Evolutionary conservation across 2,329 filamentous ascomycete genomes (phyloP).

Genomic region (Xylariales sp.): DNA sequence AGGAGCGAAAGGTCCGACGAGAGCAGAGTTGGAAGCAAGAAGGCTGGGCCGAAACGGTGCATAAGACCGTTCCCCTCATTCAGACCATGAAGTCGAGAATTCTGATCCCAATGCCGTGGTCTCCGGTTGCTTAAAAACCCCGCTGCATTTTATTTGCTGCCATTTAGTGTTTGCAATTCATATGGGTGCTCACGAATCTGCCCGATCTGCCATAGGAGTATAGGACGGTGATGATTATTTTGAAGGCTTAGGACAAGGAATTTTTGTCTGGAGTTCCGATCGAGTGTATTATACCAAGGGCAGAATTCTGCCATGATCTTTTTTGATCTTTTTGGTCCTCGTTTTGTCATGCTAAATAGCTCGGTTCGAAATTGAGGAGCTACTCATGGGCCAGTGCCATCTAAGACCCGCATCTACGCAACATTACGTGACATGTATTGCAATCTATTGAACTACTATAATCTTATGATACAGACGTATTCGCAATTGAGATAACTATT

Average conservation of each 20-base stretch:
- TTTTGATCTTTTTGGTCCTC: not conserved
- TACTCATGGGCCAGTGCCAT: not conserved
- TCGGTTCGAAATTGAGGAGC: constrained; percentile 6
- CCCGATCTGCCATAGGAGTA: constrained; percentile 17
- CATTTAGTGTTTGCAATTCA: constrained; percentile 11
- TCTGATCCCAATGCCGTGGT: constrained; percentile 95
- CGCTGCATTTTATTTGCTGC: not conserved
- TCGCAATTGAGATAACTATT: not conserved
- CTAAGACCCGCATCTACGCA: not conserved
- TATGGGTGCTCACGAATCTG: constrained; percentile 6
- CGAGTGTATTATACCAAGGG: constrained; percentile 32
- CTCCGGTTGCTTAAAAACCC: constrained; percentile 77
- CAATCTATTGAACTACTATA: not conserved
- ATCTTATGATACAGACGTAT: too few relatives aligned
- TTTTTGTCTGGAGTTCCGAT: not conserved
- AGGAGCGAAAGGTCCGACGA: constrained; percentile 88
- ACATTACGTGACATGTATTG: not conserved
- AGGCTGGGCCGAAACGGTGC: constrained; percentile 96
- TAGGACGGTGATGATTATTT: constrained; percentile 8
- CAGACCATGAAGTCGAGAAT: constrained; percentile 96
- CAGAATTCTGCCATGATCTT: constrained; percentile 11
- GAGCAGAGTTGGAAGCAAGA: constrained; percentile 96
- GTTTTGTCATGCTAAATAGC: constrained; percentile 11
- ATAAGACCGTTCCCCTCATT: constrained; percentile 98
- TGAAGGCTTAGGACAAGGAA: constrained; percentile 7